phyloP scores from a whole-genome alignment of 345 rosid genomes.

The Pistacia atlantica region DNA sequence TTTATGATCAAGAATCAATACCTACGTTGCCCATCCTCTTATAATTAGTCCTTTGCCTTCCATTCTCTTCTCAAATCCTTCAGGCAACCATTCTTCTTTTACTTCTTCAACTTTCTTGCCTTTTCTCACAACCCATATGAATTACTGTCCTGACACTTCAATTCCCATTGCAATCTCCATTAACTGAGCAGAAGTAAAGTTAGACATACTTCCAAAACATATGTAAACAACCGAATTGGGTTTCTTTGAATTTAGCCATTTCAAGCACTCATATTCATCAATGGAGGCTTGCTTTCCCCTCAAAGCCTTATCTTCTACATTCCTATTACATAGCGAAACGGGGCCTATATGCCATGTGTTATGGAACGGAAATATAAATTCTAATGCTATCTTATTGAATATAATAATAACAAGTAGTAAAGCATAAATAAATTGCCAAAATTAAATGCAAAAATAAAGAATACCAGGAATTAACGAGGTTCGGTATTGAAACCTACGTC shows the following conservation, averaged over 20 bases:
- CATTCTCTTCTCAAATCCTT: constrained; percentile 43
- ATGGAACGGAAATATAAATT: no score
- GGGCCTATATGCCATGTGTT: constrained; percentile 57
- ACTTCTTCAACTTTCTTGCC: constrained; percentile 16
- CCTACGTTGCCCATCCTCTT: constrained; percentile 66
- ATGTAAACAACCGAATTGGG: constrained; percentile 49
- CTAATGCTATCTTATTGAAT: no score
- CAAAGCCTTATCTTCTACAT: constrained; percentile 28
- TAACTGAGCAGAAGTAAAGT: constrained; percentile 32
- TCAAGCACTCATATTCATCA: constrained; percentile 37
- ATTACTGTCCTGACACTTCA: constrained; percentile 40
- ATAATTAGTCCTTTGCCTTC: constrained; percentile 47
- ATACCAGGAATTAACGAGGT: no score
- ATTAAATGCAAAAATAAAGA: no score
- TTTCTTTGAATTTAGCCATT: constrained; percentile 43
- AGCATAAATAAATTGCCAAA: no score
- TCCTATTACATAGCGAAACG: constrained; percentile 34
- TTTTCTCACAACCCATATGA: constrained; percentile 50
- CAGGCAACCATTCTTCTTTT: constrained; percentile 38
- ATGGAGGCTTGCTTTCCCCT: constrained; percentile 38
- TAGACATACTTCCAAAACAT: constrained; percentile 41
- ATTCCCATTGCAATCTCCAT: constrained; percentile 44
- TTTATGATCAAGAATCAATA: constrained; percentile 57
- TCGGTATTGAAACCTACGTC: no score
- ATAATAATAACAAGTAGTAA: no score